A percentile compares a stretch with the other conserved stretches of the same genome.
phyloP scores from a whole-genome alignment of 2,329 filamentous ascomycete genomes.

The Tolypocladium sp. region DNA sequence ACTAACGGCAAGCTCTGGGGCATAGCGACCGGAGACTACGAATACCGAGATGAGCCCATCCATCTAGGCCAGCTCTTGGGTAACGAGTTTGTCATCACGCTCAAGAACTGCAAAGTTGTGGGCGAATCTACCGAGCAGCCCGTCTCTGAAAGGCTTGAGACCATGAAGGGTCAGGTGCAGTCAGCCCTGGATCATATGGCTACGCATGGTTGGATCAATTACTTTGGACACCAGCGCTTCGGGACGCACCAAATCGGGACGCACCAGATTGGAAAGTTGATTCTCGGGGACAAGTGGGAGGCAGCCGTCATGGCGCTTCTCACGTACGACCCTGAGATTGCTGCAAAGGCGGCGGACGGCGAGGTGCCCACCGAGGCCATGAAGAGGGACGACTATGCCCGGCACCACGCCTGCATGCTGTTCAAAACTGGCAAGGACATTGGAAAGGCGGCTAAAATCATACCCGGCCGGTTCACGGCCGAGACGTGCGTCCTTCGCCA shows the following conservation, averaged over 20 bases:
- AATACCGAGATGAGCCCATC: conserved; percentile 62
- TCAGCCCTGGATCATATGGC: conserved; percentile 58
- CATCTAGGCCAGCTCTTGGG: conserved; percentile 77
- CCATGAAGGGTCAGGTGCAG: conserved; percentile 32
- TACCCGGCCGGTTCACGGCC: conserved; percentile 76
- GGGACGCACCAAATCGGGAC: conserved; percentile 82
- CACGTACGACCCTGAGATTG: conserved; percentile 56
- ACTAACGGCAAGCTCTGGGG: conserved; percentile 56
- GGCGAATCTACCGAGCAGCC: conserved; percentile 20
- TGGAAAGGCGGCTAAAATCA: conserved; percentile 50
- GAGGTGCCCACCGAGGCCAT: conserved; percentile 36
- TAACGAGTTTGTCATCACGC: conserved; percentile 87
- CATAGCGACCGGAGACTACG: conserved; percentile 69
- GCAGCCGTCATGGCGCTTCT: conserved; percentile 73
- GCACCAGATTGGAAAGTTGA: conserved; percentile 73
- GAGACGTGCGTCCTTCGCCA: conserved; percentile 74
- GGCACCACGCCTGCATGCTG: conserved; percentile 68
- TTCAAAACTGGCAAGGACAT: conserved; percentile 57
- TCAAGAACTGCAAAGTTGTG: conserved; percentile 70
- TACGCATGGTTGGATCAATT: conserved; percentile 84
- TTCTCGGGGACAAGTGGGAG: conserved; percentile 73
- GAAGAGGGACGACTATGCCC: conserved; percentile 66
- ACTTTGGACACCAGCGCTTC: conserved; percentile 95
- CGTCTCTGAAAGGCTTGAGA: conserved; percentile 17
- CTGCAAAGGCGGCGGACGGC: conserved; percentile 32